These are phyloP conservation scores for Phyllosticta citrichinensis DNA, from an alignment of 2,329 filamentous ascomycete genomes.

Conservation along the genomic window DNA sequence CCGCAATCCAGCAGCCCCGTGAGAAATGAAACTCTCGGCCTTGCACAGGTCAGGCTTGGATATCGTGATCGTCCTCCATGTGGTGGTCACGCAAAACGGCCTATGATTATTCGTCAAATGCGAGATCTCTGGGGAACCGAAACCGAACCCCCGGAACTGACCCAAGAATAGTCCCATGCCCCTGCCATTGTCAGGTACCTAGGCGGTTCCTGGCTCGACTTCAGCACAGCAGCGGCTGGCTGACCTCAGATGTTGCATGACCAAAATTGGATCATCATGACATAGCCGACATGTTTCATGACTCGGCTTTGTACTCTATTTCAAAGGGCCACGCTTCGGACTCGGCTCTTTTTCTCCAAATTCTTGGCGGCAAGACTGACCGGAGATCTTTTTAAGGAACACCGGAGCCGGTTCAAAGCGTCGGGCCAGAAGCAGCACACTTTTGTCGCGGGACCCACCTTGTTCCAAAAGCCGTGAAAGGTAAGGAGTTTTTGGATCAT, in stretches of 20 bases:
- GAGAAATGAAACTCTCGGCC: background rate
- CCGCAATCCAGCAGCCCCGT: background rate
- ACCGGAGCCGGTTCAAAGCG: background rate
- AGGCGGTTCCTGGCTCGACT: background rate
- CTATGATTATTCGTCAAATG: background rate
- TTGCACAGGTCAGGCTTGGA: background rate
- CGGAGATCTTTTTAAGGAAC: background rate
- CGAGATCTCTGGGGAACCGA: background rate
- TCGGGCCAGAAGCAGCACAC: background rate
- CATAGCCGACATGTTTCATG: background rate
- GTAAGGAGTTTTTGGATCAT: slow-evolving; percentile 6
- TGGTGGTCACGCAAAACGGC: background rate
- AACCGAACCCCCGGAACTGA: background rate
- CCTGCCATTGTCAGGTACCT: background rate
- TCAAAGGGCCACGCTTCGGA: background rate
- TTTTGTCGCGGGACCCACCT: background rate
- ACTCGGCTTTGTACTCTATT: background rate
- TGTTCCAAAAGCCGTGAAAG: background rate
- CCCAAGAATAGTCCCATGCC: background rate
- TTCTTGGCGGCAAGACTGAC: background rate
- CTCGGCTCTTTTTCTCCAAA: background rate
- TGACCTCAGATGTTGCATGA: background rate
- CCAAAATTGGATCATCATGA: background rate
- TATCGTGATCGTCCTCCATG: background rate
- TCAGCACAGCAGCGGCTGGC: background rate